Conservation (phyloP, 2,329 filamentous ascomycete species). For the Aspergillus fischeri region DNA sequence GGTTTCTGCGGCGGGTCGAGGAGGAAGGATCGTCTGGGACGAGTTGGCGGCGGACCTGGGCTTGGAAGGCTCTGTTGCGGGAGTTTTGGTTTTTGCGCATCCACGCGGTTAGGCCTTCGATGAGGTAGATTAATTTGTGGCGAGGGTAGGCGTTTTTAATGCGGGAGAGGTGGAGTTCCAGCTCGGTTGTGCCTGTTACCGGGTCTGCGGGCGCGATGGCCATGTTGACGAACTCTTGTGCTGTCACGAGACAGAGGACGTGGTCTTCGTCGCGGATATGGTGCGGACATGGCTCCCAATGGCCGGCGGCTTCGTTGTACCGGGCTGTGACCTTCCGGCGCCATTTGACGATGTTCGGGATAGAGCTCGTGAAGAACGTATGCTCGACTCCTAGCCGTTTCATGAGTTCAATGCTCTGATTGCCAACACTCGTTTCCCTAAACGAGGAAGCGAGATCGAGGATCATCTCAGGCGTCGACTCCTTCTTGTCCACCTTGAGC, state of each 20-base stretch:
- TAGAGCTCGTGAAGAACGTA: constrained; percentile 33
- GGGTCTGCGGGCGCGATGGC: constrained; percentile 38
- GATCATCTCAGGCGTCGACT: constrained; percentile 73
- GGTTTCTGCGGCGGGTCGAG: constrained; percentile 26
- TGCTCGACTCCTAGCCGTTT: constrained; percentile 39
- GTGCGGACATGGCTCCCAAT: constrained; percentile 60
- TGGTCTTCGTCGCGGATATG: constrained; percentile 55
- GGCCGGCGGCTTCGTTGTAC: constrained; percentile 58
- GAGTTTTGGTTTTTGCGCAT: constrained; percentile 64
- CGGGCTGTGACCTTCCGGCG: constrained; percentile 61
- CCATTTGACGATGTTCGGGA: constrained; percentile 61
- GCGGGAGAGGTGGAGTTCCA: constrained; percentile 57
- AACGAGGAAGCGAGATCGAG: constrained; percentile 62
- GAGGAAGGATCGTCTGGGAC: constrained; percentile 8
- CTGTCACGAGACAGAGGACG: constrained; percentile 58
- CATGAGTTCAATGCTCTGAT: constrained; percentile 42
- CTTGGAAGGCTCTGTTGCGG: constrained; percentile 64
- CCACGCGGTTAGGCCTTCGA: constrained; percentile 65
- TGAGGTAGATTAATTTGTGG: constrained; percentile 62
- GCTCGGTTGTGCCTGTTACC: constrained; percentile 32
- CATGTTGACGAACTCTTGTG: constrained; percentile 63
- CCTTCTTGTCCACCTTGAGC: constrained; percentile 66
- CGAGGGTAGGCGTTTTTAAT: constrained; percentile 53
- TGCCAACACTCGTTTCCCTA: constrained; percentile 41
- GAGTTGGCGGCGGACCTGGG: constrained; percentile 55